Conservation (phyloP, 371 early-diverging fungal genomes). For the Coemansia sp. region DNA sequence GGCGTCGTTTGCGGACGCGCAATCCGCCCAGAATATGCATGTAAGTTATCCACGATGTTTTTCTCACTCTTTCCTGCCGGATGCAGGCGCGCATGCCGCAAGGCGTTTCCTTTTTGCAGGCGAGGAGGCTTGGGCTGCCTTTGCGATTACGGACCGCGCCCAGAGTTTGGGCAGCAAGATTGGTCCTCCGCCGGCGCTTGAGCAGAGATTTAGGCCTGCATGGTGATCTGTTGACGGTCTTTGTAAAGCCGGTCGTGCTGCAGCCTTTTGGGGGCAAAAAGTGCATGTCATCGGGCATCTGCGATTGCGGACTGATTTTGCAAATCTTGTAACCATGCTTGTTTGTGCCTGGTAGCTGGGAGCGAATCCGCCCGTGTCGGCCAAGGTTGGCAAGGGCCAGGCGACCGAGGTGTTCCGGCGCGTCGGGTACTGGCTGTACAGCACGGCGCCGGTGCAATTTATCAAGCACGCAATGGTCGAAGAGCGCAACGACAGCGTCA, state of each 20-base stretch:
- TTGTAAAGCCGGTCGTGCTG: conserved; percentile 2
- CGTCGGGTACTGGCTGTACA: conserved; percentile 52
- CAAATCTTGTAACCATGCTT: neutral
- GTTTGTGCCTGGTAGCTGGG: conserved; percentile 29
- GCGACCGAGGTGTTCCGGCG: conserved; percentile 46
- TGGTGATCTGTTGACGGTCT: conserved; percentile 23
- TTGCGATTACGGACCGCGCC: neutral
- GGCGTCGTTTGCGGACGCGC: conserved; percentile 33
- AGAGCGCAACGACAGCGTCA: conserved; percentile 46
- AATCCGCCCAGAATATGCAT: conserved; percentile 41
- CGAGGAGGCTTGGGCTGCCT: too few species aligned
- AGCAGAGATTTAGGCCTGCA: neutral
- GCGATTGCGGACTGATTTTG: neutral
- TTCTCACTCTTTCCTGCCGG: neutral
- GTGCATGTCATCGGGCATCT: conserved; percentile 2
- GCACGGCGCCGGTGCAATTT: conserved; percentile 50
- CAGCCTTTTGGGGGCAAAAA: neutral
- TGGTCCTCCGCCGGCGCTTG: too few species aligned
- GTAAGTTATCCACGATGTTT: conserved; percentile 31
- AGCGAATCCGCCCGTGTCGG: conserved; percentile 41
- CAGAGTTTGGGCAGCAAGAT: neutral
- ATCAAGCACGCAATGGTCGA: conserved; percentile 48
- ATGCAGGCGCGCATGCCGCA: conserved; percentile 1
- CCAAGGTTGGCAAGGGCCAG: conserved; percentile 43
- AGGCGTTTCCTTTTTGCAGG: too few species aligned